Percentiles rank a stretch among this genome's conserved stretches.
These are phyloP conservation scores for Exophiala bonariae DNA, from an alignment of 2,329 filamentous ascomycete species.

Conservation along the genomic window DNA sequence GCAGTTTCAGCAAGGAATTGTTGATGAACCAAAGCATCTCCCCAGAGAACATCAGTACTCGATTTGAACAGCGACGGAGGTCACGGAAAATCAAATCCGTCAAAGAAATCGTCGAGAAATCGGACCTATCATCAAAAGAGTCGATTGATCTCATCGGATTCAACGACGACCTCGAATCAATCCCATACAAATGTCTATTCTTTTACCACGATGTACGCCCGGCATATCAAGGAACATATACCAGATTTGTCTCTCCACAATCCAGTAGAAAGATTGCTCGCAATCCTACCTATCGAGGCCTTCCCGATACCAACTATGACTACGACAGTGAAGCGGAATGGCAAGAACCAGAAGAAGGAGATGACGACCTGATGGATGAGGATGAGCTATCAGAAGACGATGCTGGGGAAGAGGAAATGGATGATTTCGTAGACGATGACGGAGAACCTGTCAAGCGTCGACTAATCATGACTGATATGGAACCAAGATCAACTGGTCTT, in stretches of 20 bases:
- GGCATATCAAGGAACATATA: conserved; percentile 64
- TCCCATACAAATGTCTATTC: conserved; percentile 59
- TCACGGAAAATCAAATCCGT: conserved; percentile 45
- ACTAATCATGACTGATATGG: conserved; percentile 64
- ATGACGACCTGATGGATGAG: conserved; percentile 66
- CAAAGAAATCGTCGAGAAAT: conserved; percentile 60
- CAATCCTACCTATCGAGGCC: conserved; percentile 53
- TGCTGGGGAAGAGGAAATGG: conserved; percentile 80
- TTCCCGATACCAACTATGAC: conserved; percentile 61
- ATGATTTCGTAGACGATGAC: conserved; percentile 84
- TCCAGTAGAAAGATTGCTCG: conserved; percentile 49
- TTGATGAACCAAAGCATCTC: conserved; percentile 9
- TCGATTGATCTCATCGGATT: conserved; percentile 34
- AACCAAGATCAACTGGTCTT: conserved; percentile 76
- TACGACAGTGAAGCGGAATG: conserved; percentile 68
- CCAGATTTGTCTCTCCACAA: conserved; percentile 44
- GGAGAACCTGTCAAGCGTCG: conserved; percentile 67
- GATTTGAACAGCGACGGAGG: conserved; percentile 13
- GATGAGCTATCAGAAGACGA: conserved; percentile 62
- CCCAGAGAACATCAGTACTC: conserved; percentile 9
- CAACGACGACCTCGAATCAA: conserved; percentile 8
- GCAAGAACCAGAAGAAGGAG: conserved; percentile 70
- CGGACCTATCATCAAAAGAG: conserved; percentile 48
- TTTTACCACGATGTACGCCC: conserved; percentile 65
- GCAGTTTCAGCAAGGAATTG: neutral